phyloP scores from a whole-genome alignment of 2,329 filamentous ascomycete species.

The Penicillium oxalicum region DNA sequence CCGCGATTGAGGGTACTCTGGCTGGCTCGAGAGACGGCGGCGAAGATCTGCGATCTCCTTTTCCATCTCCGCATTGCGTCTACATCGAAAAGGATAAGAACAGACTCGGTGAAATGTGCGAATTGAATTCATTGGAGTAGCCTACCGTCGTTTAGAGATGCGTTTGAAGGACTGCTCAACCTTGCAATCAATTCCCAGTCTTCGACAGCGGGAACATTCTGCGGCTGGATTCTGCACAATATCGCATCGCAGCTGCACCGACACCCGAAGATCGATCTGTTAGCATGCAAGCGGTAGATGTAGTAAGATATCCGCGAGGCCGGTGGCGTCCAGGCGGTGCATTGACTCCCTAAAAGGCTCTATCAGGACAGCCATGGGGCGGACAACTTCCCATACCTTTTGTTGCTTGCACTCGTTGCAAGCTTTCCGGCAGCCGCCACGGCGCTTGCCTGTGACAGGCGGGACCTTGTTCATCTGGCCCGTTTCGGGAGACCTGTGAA shows the following conservation, averaged over 20 bases:
- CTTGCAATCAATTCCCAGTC: conserved; percentile 57
- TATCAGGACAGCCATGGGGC: no score
- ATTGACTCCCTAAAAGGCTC: conserved; percentile 1
- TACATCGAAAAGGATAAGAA: conserved; percentile 21
- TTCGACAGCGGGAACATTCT: conserved; percentile 55
- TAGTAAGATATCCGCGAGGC: no score
- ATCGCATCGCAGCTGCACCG: conserved; percentile 56
- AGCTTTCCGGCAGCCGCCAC: conserved; percentile 45
- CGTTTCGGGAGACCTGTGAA: conserved; percentile 28
- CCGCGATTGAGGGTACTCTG: conserved; percentile 20
- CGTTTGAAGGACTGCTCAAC: conserved; percentile 63
- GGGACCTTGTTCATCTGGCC: conserved; percentile 36
- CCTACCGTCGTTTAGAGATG: conserved; percentile 51
- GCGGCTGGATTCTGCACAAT: conserved; percentile 59
- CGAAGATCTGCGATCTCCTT: conserved; percentile 48
- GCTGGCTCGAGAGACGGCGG: conserved; percentile 36
- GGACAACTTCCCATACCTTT: conserved; percentile 46
- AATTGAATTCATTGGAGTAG: conserved; percentile 8
- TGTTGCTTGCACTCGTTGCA: conserved; percentile 65
- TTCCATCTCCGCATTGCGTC: conserved; percentile 59
- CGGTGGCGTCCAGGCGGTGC: not conserved
- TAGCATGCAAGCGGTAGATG: no score
- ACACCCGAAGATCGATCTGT: no score
- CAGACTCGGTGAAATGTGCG: not conserved
- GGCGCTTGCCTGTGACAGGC: conserved; percentile 45